Percentiles rank a stretch among this genome's conserved stretches.
These are phyloP conservation scores for Solanum chiquidenum DNA, from an alignment of 257 asterid species.

Conservation along the genomic window DNA sequence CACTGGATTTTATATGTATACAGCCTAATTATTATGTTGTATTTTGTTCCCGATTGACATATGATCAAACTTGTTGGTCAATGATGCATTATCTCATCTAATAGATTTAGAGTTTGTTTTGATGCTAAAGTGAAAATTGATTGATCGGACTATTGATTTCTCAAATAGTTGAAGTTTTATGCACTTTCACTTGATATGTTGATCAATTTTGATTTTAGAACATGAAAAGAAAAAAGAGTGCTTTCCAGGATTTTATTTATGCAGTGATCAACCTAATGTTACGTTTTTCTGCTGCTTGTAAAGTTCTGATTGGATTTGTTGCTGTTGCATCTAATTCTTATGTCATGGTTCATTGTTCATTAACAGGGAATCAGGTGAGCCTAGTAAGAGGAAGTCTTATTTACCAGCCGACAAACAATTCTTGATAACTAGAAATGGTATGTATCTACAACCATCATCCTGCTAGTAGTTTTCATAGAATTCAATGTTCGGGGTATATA, in stretches of 20 bases:
- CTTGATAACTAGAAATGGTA: slow-evolving; percentile 90
- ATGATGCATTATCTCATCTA: neutral
- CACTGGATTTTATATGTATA: neutral
- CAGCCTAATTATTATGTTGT: neutral
- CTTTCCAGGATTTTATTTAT: neutral
- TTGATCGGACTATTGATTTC: neutral
- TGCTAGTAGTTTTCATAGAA: neutral
- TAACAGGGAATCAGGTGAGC: slow-evolving; percentile 92
- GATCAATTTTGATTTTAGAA: neutral
- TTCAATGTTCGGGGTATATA: neutral
- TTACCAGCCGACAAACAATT: slow-evolving; percentile 87
- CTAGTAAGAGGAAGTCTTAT: slow-evolving; percentile 91
- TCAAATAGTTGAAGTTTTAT: neutral
- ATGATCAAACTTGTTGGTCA: neutral
- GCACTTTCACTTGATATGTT: neutral
- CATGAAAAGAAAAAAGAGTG: neutral
- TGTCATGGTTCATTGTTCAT: slow-evolving; percentile 2
- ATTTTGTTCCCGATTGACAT: neutral
- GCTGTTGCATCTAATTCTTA: neutral
- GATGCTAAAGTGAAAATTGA: neutral
- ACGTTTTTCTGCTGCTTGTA: neutral
- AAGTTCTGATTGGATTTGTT: neutral
- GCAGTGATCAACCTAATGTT: neutral
- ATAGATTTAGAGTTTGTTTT: neutral
- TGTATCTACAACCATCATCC: slow-evolving; percentile 2